Evolutionary conservation across 2,329 filamentous ascomycete species (phyloP).

Genomic region (Trichophyton rubrum): DNA sequence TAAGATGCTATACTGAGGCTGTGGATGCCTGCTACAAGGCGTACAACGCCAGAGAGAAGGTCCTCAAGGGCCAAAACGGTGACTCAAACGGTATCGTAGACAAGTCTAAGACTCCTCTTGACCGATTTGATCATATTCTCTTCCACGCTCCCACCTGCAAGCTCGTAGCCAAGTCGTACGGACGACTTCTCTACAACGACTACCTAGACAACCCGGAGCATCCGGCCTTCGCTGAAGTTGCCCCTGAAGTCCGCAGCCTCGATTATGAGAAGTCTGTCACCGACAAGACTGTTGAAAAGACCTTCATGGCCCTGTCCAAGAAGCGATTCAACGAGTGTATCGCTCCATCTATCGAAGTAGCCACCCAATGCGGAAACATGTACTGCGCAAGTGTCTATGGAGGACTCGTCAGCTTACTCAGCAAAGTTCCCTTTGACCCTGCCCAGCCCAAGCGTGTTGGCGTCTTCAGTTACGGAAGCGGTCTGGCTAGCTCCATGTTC

Average conservation of each 20-base stretch:
- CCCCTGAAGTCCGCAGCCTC: conserved; percentile 63
- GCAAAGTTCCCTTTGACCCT: conserved; percentile 48
- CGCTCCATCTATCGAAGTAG: conserved; percentile 58
- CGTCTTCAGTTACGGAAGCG: conserved; percentile 69
- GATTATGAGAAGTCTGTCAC: conserved; percentile 67
- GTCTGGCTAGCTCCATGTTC: conserved; percentile 62
- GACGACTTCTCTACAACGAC: conserved; percentile 73
- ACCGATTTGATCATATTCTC: conserved; percentile 70
- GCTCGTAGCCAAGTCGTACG: conserved; percentile 74
- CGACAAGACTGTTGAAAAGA: conserved; percentile 76
- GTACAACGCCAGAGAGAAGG: conserved; percentile 61
- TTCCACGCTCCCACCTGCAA: conserved; percentile 85
- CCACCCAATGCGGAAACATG: conserved; percentile 61
- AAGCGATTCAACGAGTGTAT: conserved; percentile 73
- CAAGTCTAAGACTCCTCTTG: conserved; percentile 50
- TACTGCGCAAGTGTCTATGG: conserved; percentile 50
- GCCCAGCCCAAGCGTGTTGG: conserved; percentile 61
- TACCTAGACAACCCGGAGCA: conserved; percentile 58
- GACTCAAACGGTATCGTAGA: conserved; percentile 20
- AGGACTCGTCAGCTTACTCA: conserved; percentile 48
- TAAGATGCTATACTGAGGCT: conserved; percentile 63
- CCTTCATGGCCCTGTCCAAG: conserved; percentile 72
- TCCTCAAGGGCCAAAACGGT: conserved; percentile 39
- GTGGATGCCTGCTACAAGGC: conserved; percentile 68
- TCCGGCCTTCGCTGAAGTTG: conserved; percentile 59